Base-by-base conservation (phyloP, 2,329 filamentous ascomycete species). In the Colletotrichum gigasporum region DNA sequence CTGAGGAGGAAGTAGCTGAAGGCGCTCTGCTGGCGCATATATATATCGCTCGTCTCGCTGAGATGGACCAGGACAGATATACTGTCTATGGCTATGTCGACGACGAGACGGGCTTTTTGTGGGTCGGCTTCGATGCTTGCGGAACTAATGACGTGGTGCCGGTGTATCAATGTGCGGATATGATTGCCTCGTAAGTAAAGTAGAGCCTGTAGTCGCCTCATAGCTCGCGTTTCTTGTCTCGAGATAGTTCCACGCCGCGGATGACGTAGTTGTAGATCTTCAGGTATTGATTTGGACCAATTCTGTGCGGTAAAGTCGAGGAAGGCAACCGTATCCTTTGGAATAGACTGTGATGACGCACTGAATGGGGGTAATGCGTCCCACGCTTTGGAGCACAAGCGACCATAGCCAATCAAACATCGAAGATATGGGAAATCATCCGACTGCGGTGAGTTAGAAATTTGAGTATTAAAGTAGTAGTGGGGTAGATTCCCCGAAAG, bases 351-450 rank as follows among this genome's bases (percentile, higher is more conserved):
- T 30, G 74, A 74, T 2, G 51, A 18, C 3, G 58, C 58, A 5
- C 75, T 76, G 68, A 81, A 71, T 7, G 73, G 71, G 12, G 69
- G 79, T 2, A 83, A 75, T 0, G 82, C 73, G 0, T 79, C 78
- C 82, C 81, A 83, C 2, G 83, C 76, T 55, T 79, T 80, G 2
- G 81, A 80, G 55, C 79, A 80, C 0, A 84, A 71, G 0, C 80
- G 74, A 0, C 80, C 80, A 42, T 84, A 83, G 0, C 76, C 77
- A 2, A 84, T 79, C 79, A 84, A 79, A 44, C 80, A 83, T 3
- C 77, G 78, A 0, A 84, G 70, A 48, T 83, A 83, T 0, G 77
- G 73, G 3, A 72, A 74, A 2, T 75, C 72, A 1, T 73, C 69
- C 4, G 69, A 71, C 75, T 77, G 1, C 5, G 4, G 7, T 5